These are phyloP conservation scores for Stipa capillata DNA, from an alignment of 176 grass and related monocot genomes.

Conservation along the genomic window DNA sequence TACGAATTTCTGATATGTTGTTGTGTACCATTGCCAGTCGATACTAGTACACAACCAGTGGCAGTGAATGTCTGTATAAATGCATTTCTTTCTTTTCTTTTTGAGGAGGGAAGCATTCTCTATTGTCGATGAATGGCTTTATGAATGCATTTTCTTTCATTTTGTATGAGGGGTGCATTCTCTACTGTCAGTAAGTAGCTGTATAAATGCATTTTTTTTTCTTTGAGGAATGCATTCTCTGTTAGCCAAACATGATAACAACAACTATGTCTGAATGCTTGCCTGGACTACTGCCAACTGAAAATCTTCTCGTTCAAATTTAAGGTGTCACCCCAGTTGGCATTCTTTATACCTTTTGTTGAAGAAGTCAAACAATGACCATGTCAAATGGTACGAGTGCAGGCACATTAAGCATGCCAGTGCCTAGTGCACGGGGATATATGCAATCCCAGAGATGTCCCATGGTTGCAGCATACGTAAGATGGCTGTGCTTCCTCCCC, in stretches of 20 bases:
- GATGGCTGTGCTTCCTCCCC: slow-evolving; percentile 30
- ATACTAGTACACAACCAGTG: not conserved
- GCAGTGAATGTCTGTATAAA: not conserved
- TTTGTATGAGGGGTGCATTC: not conserved
- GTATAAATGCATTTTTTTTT: not conserved
- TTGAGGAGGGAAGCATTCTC: not conserved
- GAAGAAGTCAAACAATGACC: slow-evolving; percentile 28
- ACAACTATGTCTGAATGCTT: not conserved
- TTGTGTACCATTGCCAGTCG: not conserved
- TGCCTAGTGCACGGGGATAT: slow-evolving; percentile 25
- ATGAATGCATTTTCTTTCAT: no score
- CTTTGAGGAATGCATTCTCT: not conserved
- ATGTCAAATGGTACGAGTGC: slow-evolving; percentile 16
- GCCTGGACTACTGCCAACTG: not conserved
- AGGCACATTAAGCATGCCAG: not conserved
- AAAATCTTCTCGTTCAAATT: not conserved
- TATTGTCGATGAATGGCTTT: not conserved
- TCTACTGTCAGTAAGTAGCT: not conserved
- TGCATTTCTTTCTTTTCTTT: not conserved
- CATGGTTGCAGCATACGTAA: not conserved
- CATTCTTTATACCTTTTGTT: not conserved
- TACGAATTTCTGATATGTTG: not conserved
- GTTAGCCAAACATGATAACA: not conserved
- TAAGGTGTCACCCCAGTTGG: not conserved
- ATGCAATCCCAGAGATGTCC: not conserved